Evolutionary conservation across 768 basidiomycete species (phyloP), one percentile per base, ranked within the genome.

Genomic region (Lyophyllum shimeji): DNA sequence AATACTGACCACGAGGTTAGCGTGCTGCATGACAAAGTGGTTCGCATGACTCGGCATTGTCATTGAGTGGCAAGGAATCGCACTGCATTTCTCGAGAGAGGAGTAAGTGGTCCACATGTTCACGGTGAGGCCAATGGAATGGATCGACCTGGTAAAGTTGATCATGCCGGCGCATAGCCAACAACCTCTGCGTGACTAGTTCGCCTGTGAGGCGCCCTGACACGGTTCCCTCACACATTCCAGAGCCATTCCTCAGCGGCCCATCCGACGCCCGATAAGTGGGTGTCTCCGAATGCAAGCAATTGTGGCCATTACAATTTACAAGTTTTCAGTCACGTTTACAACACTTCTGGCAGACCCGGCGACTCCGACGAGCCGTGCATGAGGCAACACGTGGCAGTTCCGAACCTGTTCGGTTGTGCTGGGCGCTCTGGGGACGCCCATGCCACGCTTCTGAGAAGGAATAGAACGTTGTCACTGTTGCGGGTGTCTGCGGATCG

Each of bases 241-340:
- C 11, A 90, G 76, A 11, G 85, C 82, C 65, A 85, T 87, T 40
- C 89, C 89, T 29, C n/a, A n/a, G n/a, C n/a, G n/a, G n/a, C n/a
- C n/a, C n/a, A n/a, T n/a, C n/a, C n/a, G n/a, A n/a, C n/a, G 88
- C 79, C 92, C 90, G 4, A 91, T 69, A 31, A 92, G 78, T 52
- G 82, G 18, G 81, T 83, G 61, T 85, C 80, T 2, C 83, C 85
- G 3, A 89, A 90, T 7, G 73, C 77, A 12, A 90, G 74, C 3
- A 90, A 77, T 57, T 85, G 75, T 17, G n/a, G n/a, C n/a, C n/a
- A n/a, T n/a, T n/a, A n/a, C n/a, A n/a, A n/a, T 87, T 89, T 34
- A 88, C 81, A 54, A 82, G 71, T 60, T 79, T 82, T 88, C 89
- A 89, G 62, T 89, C 87, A 4, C 72, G 70, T 33, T 87, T 76